phyloP scores from a whole-genome alignment of 164 flowering plant species.

The Stephania japonica region DNA sequence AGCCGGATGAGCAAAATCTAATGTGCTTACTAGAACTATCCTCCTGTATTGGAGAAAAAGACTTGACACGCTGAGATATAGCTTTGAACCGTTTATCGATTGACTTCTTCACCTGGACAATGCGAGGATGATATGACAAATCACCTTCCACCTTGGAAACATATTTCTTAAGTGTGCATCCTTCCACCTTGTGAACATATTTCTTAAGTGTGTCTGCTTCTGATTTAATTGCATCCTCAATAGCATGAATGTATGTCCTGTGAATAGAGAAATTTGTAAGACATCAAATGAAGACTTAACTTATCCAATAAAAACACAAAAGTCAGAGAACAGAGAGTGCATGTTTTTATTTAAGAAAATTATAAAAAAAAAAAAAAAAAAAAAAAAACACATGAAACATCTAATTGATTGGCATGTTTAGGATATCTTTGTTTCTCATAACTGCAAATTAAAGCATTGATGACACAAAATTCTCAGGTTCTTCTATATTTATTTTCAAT shows the following conservation, averaged over 20 bases:
- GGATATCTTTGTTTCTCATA: too few relatives aligned
- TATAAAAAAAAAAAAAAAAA: too few relatives aligned
- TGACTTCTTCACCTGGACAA: conserved; percentile 36
- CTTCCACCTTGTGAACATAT: conserved; percentile 12
- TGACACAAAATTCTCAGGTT: too few relatives aligned
- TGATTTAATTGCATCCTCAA: conserved; percentile 38
- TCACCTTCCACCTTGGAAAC: conserved; percentile 14
- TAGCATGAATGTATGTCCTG: conserved; percentile 48
- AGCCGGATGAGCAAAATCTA: conserved; percentile 60
- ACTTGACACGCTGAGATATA: conserved; percentile 54
- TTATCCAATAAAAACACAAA: background rate
- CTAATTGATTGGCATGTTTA: too few relatives aligned
- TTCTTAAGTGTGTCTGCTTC: conserved; percentile 36
- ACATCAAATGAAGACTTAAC: background rate
- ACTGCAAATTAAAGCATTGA: too few relatives aligned
- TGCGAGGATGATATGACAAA: conserved; percentile 16
- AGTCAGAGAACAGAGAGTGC: too few relatives aligned
- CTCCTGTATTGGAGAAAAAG: conserved; percentile 41
- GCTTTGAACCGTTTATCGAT: conserved; percentile 52
- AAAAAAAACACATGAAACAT: too few relatives aligned
- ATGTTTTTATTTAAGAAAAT: too few relatives aligned
- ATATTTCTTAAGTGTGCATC: background rate
- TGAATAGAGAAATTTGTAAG: background rate
- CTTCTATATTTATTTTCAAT: too few relatives aligned
- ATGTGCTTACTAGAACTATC: conserved; percentile 55